A percentile compares a stretch with the other conserved stretches of the same genome.
Conservation (phyloP, 768 basidiomycete species). For the Cystobasidium tubakii region DNA sequence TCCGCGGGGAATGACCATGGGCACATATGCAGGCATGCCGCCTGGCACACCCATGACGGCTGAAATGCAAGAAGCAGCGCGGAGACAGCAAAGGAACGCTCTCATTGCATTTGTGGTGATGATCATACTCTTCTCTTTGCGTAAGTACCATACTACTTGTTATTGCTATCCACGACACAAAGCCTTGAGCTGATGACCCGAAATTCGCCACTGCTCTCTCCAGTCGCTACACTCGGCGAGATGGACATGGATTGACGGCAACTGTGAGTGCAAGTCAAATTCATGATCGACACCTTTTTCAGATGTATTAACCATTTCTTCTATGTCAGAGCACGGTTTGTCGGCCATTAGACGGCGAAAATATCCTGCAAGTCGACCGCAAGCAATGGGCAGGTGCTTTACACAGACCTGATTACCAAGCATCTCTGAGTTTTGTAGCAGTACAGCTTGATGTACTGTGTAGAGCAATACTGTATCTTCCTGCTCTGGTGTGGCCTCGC, state of each 20-base stretch:
- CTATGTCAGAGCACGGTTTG: no score
- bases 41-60: slow-evolving; percentile 7
- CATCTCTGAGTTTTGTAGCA: no score
- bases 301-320: no score
- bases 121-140: slow-evolving; percentile 31
- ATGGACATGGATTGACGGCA: slow-evolving; percentile 36
- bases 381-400: no score
- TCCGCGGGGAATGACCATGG: background rate
- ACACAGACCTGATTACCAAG: no score
- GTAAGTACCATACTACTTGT: background rate
- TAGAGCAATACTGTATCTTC: no score
- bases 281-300: background rate
- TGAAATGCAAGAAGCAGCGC: slow-evolving; percentile 20
- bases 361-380: no score
- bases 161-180: background rate
- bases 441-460: no score
- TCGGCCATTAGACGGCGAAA: no score
- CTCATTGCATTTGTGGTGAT: slow-evolving; percentile 36
- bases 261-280: background rate
- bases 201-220: background rate
- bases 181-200: background rate
- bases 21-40: background rate
- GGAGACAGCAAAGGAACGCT: slow-evolving; percentile 28
- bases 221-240: slow-evolving; percentile 31
- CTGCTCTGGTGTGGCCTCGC: no score